These are phyloP conservation scores for Apium graveolens DNA, from an alignment of 129 eudicot genomes.

Conservation along the genomic window DNA sequence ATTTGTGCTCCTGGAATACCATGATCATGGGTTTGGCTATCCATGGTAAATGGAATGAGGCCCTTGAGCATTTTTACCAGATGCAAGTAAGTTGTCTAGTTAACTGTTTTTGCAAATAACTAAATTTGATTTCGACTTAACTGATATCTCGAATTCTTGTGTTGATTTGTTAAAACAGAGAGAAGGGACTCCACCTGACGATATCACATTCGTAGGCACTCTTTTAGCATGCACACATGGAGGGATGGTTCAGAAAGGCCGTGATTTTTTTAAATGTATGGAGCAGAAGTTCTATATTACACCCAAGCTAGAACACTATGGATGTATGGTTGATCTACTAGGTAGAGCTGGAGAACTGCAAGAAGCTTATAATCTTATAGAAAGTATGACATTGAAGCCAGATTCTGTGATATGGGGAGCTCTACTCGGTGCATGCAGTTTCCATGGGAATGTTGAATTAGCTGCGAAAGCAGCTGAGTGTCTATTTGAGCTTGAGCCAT, in stretches of 20 bases:
- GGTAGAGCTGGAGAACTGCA: slow-evolving; percentile 34
- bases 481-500: slow-evolving; percentile 55
- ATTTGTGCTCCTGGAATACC: slow-evolving; percentile 73
- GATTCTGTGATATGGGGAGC: slow-evolving; percentile 45
- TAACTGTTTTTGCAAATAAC: background rate
- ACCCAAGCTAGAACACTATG: slow-evolving; percentile 33
- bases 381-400: slow-evolving; percentile 36
- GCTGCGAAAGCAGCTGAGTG: slow-evolving; percentile 39
- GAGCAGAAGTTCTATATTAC: slow-evolving; percentile 20
- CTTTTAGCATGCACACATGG: slow-evolving; percentile 73
- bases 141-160: background rate
- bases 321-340: slow-evolving; percentile 49
- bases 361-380: slow-evolving; percentile 40
- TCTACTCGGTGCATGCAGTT: slow-evolving; percentile 45
- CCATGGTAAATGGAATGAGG: slow-evolving; percentile 55
- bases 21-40: slow-evolving; percentile 76
- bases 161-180: slow-evolving; percentile 24
- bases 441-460: slow-evolving; percentile 34
- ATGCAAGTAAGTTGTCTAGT: slow-evolving; percentile 36
- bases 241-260: slow-evolving; percentile 55
- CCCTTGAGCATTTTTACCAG: slow-evolving; percentile 47
- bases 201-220: slow-evolving; percentile 58
- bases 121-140: background rate
- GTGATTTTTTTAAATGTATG: slow-evolving; percentile 52
- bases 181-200: slow-evolving; percentile 45